phyloP scores from a whole-genome alignment of 176 grass and related monocot genomes.

The Microstegium vimineum region DNA sequence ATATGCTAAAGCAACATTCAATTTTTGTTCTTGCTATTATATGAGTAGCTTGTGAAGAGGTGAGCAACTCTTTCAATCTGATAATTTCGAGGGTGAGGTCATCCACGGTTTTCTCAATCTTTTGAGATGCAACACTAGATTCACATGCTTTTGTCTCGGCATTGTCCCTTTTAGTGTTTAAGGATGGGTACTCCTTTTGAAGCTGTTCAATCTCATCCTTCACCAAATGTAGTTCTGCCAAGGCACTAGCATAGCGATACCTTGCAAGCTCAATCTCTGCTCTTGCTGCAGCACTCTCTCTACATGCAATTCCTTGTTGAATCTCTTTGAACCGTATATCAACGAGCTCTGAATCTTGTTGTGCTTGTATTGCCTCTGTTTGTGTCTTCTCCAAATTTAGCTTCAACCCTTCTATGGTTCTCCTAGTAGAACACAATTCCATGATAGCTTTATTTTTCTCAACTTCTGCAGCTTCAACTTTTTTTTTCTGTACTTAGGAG shows the following conservation, averaged over 20 bases:
- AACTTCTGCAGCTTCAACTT: slow-evolving; percentile 37
- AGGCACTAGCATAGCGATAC: slow-evolving; percentile 33
- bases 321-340: slow-evolving; percentile 68
- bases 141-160: slow-evolving; percentile 43
- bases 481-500: slow-evolving; percentile 45
- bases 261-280: slow-evolving; percentile 62
- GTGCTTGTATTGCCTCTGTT: slow-evolving; percentile 53
- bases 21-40: slow-evolving; percentile 55
- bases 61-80: slow-evolving; percentile 43
- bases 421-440: slow-evolving; percentile 41
- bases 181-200: slow-evolving; percentile 44
- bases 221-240: slow-evolving; percentile 53
- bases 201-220: slow-evolving; percentile 63
- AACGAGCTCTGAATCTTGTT: slow-evolving; percentile 60
- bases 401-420: slow-evolving; percentile 67
- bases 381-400: slow-evolving; percentile 57
- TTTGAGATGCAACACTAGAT: slow-evolving; percentile 30
- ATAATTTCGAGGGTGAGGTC: slow-evolving; percentile 60
- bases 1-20: slow-evolving; percentile 47
- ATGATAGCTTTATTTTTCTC: slow-evolving; percentile 38
- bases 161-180: slow-evolving; percentile 49
- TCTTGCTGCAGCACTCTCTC: slow-evolving; percentile 53
- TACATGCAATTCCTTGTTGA: slow-evolving; percentile 41
- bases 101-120: slow-evolving; percentile 56
- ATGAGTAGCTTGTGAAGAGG: slow-evolving; percentile 58